A percentile compares a stretch with the other conserved stretches of the same genome.
phyloP scores from a whole-genome alignment of 345 rosid species.

The Linum tenue region DNA sequence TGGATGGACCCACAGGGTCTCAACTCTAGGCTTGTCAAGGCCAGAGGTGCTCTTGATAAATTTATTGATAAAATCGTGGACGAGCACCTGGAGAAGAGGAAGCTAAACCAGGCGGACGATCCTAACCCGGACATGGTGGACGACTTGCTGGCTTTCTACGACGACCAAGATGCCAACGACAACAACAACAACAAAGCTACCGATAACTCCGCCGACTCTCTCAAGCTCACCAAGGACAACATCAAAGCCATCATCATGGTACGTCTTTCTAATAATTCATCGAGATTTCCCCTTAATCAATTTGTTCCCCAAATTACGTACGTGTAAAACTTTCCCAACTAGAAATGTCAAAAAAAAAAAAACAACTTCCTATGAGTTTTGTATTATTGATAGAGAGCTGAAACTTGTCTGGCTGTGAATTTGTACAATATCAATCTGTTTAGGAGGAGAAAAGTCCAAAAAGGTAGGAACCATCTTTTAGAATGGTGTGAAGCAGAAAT shows the following conservation, averaged over 20 bases:
- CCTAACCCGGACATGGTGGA: conserved; percentile 76
- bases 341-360: too few relatives aligned
- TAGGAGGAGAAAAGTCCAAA: too few relatives aligned
- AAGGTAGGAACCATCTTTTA: too few relatives aligned
- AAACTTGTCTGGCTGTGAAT: too few relatives aligned
- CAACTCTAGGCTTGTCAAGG: conserved; percentile 41
- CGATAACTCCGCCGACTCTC: conserved; percentile 29
- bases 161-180: conserved; percentile 21
- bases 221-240: conserved; percentile 57
- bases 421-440: too few relatives aligned
- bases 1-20: conserved; percentile 74
- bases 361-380: too few relatives aligned
- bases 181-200: conserved; percentile 17
- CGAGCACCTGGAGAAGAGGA: conserved; percentile 53
- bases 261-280: neutral
- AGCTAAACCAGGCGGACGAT: conserved; percentile 15
- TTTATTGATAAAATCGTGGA: conserved; percentile 75
- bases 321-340: too few relatives aligned
- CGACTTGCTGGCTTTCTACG: conserved; percentile 68
- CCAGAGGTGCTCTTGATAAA: conserved; percentile 54
- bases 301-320: neutral
- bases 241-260: conserved; percentile 97
- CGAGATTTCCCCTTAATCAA: neutral
- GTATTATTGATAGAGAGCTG: too few relatives aligned
- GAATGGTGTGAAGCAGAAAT: too few relatives aligned